Percentiles rank a stretch among this genome's conserved stretches.
These are phyloP conservation scores for Spirogloea muscicola DNA, from an alignment of 139 green algal species.

Conservation along the genomic window DNA sequence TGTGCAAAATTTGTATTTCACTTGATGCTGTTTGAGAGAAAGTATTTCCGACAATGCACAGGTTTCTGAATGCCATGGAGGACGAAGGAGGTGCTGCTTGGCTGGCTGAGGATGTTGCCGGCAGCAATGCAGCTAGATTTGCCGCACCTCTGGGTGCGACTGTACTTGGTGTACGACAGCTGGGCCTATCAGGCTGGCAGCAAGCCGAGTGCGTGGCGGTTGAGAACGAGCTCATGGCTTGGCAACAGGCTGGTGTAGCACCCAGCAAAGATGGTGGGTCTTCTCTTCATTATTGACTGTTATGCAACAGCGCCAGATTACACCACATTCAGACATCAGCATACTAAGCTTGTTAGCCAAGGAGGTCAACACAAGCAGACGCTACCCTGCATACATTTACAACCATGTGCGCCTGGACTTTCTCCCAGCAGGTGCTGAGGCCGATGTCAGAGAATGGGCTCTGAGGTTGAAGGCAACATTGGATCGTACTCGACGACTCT, in stretches of 20 bases:
- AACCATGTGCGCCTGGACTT: not conserved
- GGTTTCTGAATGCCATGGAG: not conserved
- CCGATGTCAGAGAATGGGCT: constrained; percentile 27
- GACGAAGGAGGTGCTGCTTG: not conserved
- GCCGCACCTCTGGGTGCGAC: constrained; percentile 62
- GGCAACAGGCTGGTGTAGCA: constrained; percentile 58
- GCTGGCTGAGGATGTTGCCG: not conserved
- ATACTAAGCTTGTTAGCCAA: not conserved
- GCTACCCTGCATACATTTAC: not conserved
- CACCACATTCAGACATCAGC: not conserved
- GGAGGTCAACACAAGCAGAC: not conserved
- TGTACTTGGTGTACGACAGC: constrained; percentile 72
- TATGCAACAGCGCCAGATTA: not conserved
- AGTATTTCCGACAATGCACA: not conserved
- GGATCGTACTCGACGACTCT: constrained; percentile 74
- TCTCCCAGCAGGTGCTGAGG: not conserved
- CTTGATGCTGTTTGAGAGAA: not conserved
- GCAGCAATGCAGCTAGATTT: constrained; percentile 45
- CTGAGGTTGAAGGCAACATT: constrained; percentile 72
- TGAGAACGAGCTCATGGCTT: constrained; percentile 80
- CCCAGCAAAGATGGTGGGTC: not conserved
- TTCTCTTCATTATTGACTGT: not conserved
- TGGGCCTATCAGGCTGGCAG: constrained; percentile 73
- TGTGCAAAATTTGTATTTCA: constrained; percentile 9
- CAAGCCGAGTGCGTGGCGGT: constrained; percentile 75